Percentiles rank a stretch among this genome's conserved stretches.
Conservation (phyloP, 768 basidiomycete genomes). For the Hericium alpestre region DNA sequence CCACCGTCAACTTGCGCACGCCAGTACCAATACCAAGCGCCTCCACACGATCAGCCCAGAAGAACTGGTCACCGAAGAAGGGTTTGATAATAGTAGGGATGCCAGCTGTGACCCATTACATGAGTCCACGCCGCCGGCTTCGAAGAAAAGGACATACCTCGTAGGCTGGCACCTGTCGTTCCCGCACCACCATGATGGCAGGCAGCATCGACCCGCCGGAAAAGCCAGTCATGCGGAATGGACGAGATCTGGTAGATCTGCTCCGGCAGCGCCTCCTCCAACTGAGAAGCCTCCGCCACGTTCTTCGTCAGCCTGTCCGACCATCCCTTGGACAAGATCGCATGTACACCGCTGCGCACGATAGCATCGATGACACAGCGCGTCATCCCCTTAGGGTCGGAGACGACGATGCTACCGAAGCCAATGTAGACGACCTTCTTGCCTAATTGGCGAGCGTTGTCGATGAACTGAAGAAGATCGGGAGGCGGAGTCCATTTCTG, state of each 20-base stretch:
- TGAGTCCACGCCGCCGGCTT: background rate
- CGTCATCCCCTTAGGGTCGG: conserved; percentile 90
- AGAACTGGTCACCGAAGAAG: conserved; percentile 97
- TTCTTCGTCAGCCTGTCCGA: conserved; percentile 77
- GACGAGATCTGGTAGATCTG: conserved; percentile 80
- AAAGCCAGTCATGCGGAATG: conserved; percentile 94
- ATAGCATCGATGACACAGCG: conserved; percentile 85
- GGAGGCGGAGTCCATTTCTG: conserved; percentile 85
- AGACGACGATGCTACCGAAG: conserved; percentile 94
- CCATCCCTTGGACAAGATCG: conserved; percentile 97
- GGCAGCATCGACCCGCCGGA: conserved; percentile 87
- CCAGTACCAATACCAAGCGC: conserved; percentile 85
- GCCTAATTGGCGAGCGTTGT: conserved; percentile 55
- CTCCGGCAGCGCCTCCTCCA: conserved; percentile 60
- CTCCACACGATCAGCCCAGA: conserved; percentile 98
- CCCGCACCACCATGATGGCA: conserved; percentile 98
- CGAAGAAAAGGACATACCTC: conserved; percentile 44
- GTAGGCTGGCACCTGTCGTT: conserved; percentile 86
- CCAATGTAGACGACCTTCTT: conserved; percentile 97
- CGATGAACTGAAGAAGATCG: conserved; percentile 74
- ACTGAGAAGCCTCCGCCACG: conserved; percentile 41
- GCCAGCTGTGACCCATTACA: conserved; percentile 42
- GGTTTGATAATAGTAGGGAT: conserved; percentile 94
- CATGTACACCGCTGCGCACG: conserved; percentile 73
- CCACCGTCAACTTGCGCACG: conserved; percentile 79